Percentiles rank a stretch among this genome's conserved stretches.
Evolutionary conservation across 2,329 filamentous ascomycete species (phyloP).

Genomic region (Penicillium sclerotigenum): DNA sequence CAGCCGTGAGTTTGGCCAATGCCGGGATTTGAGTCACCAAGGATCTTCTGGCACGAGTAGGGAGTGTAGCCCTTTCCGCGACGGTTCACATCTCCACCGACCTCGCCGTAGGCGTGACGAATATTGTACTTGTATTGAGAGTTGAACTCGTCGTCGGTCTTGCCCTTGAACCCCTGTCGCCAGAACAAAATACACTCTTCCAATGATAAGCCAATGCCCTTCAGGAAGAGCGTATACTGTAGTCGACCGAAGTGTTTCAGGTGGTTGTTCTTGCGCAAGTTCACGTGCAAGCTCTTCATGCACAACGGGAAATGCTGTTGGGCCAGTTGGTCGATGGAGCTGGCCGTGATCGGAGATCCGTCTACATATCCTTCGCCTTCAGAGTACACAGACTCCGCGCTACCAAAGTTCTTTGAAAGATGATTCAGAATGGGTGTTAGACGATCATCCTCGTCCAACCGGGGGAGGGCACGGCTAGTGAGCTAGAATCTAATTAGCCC

Average conservation of each 20-base stretch:
- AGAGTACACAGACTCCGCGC: conserved; percentile 79
- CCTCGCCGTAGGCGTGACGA: conserved; percentile 90
- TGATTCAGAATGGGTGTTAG: conserved; percentile 72
- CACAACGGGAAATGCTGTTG: conserved; percentile 82
- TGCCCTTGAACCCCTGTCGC: conserved; percentile 78
- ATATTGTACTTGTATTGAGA: conserved; percentile 98
- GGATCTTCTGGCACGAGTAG: conserved; percentile 90
- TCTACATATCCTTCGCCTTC: conserved; percentile 62
- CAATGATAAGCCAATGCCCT: conserved; percentile 87
- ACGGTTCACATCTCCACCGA: conserved; percentile 86
- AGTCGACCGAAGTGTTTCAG: conserved; percentile 90
- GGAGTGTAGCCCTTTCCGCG: conserved; percentile 84
- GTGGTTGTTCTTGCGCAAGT: conserved; percentile 80
- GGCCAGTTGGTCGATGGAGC: conserved; percentile 74
- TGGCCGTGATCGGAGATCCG: conserved; percentile 71
- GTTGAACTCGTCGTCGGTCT: conserved; percentile 92
- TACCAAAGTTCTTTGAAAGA: conserved; percentile 92
- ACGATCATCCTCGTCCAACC: conserved; percentile 93
- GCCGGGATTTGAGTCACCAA: conserved; percentile 82
- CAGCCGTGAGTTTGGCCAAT: conserved; percentile 92
- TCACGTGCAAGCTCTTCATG: conserved; percentile 87
- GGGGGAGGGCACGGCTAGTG: conserved; percentile 84
- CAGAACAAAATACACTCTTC: conserved; percentile 92
- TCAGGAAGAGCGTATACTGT: conserved; percentile 94
- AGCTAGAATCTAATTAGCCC: conserved; percentile 51